phyloP scores from a whole-genome alignment of 805 yeast species.

The Komagataella kurtzmanii region DNA sequence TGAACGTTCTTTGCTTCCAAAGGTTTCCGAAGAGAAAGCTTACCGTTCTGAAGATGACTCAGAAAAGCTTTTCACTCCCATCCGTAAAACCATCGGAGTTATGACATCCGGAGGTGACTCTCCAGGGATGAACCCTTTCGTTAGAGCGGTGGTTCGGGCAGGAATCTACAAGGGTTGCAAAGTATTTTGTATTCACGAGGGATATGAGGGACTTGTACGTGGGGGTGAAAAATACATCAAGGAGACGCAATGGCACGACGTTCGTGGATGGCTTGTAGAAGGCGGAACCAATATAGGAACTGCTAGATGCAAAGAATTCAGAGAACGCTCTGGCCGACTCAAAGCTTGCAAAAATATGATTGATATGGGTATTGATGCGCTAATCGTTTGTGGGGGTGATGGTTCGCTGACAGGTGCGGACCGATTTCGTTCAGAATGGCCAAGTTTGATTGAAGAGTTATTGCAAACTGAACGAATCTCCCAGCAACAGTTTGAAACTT shows the following conservation, averaged over 20 bases:
- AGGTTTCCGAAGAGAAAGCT: background rate
- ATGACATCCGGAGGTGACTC: slow-evolving; percentile 99
- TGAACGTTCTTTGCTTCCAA: slow-evolving; percentile 1
- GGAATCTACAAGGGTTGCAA: slow-evolving; percentile 84
- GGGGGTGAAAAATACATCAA: slow-evolving; percentile 68
- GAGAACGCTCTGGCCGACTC: slow-evolving; percentile 75
- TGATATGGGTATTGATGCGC: slow-evolving; percentile 80
- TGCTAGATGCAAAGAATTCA: slow-evolving; percentile 80
- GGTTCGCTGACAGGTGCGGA: slow-evolving; percentile 98
- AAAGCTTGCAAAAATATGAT: slow-evolving; percentile 77
- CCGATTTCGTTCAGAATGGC: slow-evolving; percentile 90
- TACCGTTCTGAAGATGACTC: background rate
- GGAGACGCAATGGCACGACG: slow-evolving; percentile 86
- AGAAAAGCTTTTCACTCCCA: slow-evolving; percentile 3
- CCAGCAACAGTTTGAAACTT: slow-evolving; percentile 40
- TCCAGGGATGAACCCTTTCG: slow-evolving; percentile 97
- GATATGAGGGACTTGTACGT: slow-evolving; percentile 82
- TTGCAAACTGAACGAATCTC: slow-evolving; percentile 42
- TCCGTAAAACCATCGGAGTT: slow-evolving; percentile 49
- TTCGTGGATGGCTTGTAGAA: slow-evolving; percentile 80
- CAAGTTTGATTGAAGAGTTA: slow-evolving; percentile 67
- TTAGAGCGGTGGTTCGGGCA: slow-evolving; percentile 88
- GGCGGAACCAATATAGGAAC: slow-evolving; percentile 98
- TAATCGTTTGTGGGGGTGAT: slow-evolving; percentile 97
- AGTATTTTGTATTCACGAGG: slow-evolving; percentile 85